Evolutionary conservation across 768 basidiomycete species (phyloP).

Genomic region (Suillus sp.): DNA sequence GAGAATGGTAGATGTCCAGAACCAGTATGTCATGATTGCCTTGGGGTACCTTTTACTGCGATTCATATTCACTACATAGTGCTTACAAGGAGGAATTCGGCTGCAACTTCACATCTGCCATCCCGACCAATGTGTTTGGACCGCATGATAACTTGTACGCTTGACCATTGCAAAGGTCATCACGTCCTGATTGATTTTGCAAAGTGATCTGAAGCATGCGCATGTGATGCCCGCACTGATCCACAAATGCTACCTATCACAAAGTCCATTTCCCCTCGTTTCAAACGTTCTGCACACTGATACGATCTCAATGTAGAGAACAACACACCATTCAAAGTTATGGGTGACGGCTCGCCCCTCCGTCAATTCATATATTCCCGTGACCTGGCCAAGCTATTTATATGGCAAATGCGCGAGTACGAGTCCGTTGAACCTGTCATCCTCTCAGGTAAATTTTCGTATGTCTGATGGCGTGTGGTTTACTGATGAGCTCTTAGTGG

Average conservation of each 20-base stretch:
- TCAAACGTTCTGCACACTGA: conserved; percentile 4
- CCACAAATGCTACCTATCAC: conserved; percentile 91
- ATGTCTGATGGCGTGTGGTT: conserved; percentile 1
- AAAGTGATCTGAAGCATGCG: conserved; percentile 82
- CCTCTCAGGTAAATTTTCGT: conserved; percentile 63
- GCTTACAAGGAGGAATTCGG: conserved; percentile 97
- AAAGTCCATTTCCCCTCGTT: conserved; percentile 50
- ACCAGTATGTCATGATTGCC: conserved; percentile 61
- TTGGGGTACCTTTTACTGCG: background rate
- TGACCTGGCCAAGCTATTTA: conserved; percentile 93
- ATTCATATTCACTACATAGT: conserved; percentile 40
- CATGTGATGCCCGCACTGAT: conserved; percentile 95
- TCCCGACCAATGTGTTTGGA: conserved; percentile 97
- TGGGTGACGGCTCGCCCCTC: conserved; percentile 88
- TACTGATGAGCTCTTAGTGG: conserved; percentile 50
- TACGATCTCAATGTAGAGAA: conserved; percentile 53
- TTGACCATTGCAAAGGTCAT: background rate
- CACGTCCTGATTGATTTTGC: conserved; percentile 14
- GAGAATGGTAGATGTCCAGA: conserved; percentile 92
- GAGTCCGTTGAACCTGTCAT: conserved; percentile 92
- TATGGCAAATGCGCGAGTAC: conserved; percentile 91
- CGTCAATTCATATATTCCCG: conserved; percentile 98
- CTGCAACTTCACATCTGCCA: conserved; percentile 93
- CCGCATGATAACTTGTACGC: conserved; percentile 90
- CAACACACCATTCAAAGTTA: conserved; percentile 80